Base-by-base conservation (phyloP, 306 rosid genomes). In the Pachyrhizus erosus region DNA sequence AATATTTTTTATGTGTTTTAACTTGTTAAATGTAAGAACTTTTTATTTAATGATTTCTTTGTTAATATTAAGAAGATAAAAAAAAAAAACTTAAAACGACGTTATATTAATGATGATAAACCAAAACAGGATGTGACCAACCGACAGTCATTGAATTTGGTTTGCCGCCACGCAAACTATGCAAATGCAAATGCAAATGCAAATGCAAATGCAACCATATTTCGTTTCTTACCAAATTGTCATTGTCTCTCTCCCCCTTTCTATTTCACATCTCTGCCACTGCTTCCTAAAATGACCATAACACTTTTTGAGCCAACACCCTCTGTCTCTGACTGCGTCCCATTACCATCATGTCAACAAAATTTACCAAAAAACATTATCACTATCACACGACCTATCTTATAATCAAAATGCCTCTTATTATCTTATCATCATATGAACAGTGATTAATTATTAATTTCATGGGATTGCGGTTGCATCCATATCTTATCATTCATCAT, bases 221-320 rank as follows among this genome's bases (percentile, higher is more conserved):
- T 62, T 69, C 45, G 18, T 5, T 5, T 48, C 45, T 78, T 55
- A 87, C 86, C 71, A 84, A 70, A 13, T 77, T 84, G 17, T 70
- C 85, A 89, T 55, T 49, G 5, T 62, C 42, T 62, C 29, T 29
- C 9, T 11, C 3, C 9, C 11, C 3, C 15, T 61, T 61, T 31
- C 40, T 14, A 62, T 12, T 2, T 62, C 5, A 5, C 37, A 62
- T 7, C 2, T 31, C 10, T 55, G 29, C 40, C 14, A 15, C 29
- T 46, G 10, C 51, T 52, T 20, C 66, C 20, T 14, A 37, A 73
- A 51, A 29, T 17, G 65, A 52, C 66, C 26, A 37, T 51, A 33
- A 52, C 51, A 18, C 20, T 9, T 67, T 33, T 7, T 71, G 61
- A 46, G 27, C 26, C 24, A 8, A 55, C 34, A 23, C 5, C 29